A percentile compares a stretch with the other conserved stretches of the same genome.
Conservation (phyloP, 192 early-diverging fungal genomes). For the Pilaira anomala region DNA sequence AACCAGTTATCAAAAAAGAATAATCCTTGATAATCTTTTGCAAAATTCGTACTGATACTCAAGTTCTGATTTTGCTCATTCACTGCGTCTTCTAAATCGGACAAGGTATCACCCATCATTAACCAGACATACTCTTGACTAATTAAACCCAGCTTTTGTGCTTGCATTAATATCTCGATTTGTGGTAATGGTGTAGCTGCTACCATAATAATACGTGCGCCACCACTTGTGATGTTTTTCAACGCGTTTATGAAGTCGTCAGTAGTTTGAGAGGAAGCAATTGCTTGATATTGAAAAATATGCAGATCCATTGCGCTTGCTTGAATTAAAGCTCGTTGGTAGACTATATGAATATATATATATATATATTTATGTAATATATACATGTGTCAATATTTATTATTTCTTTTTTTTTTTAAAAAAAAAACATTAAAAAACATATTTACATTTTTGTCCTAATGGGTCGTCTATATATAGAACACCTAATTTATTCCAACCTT, state of each 20-base stretch:
- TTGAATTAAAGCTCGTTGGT: slow-evolving; percentile 35
- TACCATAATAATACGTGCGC: slow-evolving; percentile 44
- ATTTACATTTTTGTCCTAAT: slow-evolving; percentile 47
- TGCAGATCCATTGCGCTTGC: slow-evolving; percentile 31
- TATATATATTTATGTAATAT: background rate
- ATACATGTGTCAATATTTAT: background rate
- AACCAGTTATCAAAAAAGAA: slow-evolving; percentile 49
- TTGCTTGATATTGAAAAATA: slow-evolving; percentile 35
- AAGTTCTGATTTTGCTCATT: slow-evolving; percentile 11
- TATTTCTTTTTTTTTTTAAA: slow-evolving; percentile 2
- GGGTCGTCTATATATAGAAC: slow-evolving; percentile 46
- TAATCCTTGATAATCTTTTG: slow-evolving; percentile 29
- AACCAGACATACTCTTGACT: slow-evolving; percentile 44
- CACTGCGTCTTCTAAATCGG: slow-evolving; percentile 21
- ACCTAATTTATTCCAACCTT: slow-evolving; percentile 44
- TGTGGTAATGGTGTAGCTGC: slow-evolving; percentile 39
- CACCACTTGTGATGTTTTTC: slow-evolving; percentile 29
- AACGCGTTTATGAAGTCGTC: slow-evolving; percentile 28
- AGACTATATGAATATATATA: slow-evolving; percentile 29
- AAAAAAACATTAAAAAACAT: too few relatives aligned
- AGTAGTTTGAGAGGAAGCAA: slow-evolving; percentile 30
- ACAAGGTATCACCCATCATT: slow-evolving; percentile 36
- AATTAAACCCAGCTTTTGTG: slow-evolving; percentile 35
- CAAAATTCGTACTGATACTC: slow-evolving; percentile 3
- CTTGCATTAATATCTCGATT: slow-evolving; percentile 33